Percentiles rank a stretch among this genome's conserved stretches.
phyloP scores from a whole-genome alignment of 306 rosid species.

The Vicia villosa region DNA sequence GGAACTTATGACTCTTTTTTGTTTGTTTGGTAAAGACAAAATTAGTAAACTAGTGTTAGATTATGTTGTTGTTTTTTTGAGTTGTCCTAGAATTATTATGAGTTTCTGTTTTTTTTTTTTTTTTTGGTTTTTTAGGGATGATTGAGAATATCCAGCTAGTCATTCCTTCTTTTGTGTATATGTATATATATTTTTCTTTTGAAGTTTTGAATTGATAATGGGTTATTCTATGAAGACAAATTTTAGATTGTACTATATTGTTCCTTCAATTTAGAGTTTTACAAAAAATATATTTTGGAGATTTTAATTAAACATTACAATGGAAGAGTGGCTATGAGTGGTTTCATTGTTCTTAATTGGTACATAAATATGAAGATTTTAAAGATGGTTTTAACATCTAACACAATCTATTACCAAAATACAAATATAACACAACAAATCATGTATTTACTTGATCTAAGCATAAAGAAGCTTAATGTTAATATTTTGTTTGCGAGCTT shows the following conservation, averaged over 20 bases:
- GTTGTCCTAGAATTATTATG: slow-evolving; percentile 23
- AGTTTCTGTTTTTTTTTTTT: not conserved
- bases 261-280: slow-evolving; percentile 20
- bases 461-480: slow-evolving; percentile 27
- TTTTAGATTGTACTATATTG: slow-evolving; percentile 39
- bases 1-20: slow-evolving; percentile 30
- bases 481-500: too few relatives aligned
- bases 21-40: slow-evolving; percentile 24
- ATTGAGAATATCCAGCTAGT: slow-evolving; percentile 4
- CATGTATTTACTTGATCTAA: slow-evolving; percentile 40
- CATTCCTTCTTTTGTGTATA: slow-evolving; percentile 28
- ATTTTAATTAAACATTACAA: slow-evolving; percentile 13
- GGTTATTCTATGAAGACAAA: slow-evolving; percentile 34
- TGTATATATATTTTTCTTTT: slow-evolving; percentile 7
- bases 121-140: not conserved
- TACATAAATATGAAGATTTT: too few relatives aligned
- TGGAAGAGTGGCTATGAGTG: too few relatives aligned
- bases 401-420: too few relatives aligned
- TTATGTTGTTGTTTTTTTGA: slow-evolving; percentile 20
- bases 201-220: slow-evolving; percentile 36
- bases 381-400: too few relatives aligned
- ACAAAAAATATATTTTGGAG: too few relatives aligned
- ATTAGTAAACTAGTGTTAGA: slow-evolving; percentile 4
- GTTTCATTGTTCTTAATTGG: too few relatives aligned
- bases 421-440: slow-evolving; percentile 41